phyloP scores from a whole-genome alignment of 208 protist species.

The Phytomonas francai region DNA sequence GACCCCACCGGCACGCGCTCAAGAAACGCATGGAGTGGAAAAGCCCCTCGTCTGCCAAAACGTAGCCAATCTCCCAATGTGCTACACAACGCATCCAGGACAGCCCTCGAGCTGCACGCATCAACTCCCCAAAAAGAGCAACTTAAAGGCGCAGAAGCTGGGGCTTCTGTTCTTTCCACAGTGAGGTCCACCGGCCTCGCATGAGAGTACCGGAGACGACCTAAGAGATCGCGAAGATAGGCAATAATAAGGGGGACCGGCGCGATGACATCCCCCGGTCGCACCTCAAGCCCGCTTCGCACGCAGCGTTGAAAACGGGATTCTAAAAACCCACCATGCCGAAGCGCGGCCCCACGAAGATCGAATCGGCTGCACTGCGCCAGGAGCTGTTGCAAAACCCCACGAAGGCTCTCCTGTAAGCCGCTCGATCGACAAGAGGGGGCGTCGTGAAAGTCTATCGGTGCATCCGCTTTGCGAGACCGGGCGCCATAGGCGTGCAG shows the following conservation, averaged over 20 bases:
- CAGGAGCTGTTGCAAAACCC: constrained; percentile 27
- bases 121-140: constrained; percentile 38
- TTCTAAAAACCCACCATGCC: constrained; percentile 42
- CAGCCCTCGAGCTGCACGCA: constrained; percentile 1
- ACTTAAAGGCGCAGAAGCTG: neutral
- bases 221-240: constrained; percentile 38
- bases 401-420: neutral
- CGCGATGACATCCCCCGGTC: constrained; percentile 16
- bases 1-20: constrained; percentile 35
- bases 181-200: no score
- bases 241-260: constrained; percentile 34
- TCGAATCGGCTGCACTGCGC: constrained; percentile 36
- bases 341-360: constrained; percentile 45
- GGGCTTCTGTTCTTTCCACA: no score
- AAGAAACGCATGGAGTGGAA: constrained; percentile 45
- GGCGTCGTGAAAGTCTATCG: no score
- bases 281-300: constrained; percentile 3
- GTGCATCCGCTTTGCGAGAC: no score
- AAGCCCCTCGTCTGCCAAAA: constrained; percentile 28
- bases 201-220: neutral
- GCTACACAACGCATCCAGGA: constrained; percentile 23
- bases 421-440: no score
- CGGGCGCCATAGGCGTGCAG: no score
- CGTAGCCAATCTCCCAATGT: constrained; percentile 37
- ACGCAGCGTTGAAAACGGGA: constrained; percentile 15